Evolutionary conservation across 176 grass and related monocot genomes (phyloP).

Genomic region (Oryza longistaminata): DNA sequence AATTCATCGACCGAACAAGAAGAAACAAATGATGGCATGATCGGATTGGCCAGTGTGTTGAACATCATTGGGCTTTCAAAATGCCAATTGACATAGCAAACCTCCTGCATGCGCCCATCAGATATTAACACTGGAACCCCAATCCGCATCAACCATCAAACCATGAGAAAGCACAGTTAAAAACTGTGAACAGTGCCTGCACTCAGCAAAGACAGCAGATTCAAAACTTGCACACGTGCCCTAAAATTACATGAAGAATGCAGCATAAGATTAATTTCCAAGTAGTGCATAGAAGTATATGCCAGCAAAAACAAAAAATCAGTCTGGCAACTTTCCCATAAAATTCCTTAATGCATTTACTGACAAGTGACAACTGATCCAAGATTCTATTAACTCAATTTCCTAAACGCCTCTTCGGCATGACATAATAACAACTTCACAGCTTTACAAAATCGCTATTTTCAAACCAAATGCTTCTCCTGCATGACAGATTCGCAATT

Average conservation of each 20-base stretch:
- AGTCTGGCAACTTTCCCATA: background rate
- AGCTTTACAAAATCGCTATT: slow-evolving; percentile 1
- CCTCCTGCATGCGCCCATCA: too few species aligned
- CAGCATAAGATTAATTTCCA: background rate
- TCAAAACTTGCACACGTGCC: background rate
- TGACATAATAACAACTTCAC: background rate
- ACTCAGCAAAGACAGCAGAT: background rate
- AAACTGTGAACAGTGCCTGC: slow-evolving; percentile 5
- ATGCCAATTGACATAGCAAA: background rate
- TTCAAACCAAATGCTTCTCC: background rate
- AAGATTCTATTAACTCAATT: background rate
- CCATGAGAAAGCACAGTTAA: background rate
- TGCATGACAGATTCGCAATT: too few species aligned
- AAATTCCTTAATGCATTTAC: background rate
- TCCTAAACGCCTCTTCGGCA: background rate
- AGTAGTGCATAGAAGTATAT: too few species aligned
- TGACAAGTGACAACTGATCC: background rate
- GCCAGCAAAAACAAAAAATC: background rate
- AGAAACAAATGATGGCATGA: slow-evolving; percentile 1
- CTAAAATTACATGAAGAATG: background rate
- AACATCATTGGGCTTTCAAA: background rate
- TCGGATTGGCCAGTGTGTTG: background rate
- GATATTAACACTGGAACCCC: background rate
- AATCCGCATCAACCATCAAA: background rate
- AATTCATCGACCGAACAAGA: slow-evolving; percentile 7